phyloP scores from a whole-genome alignment of 495 filamentous ascomycete species.

The Penicillium pulvis region DNA sequence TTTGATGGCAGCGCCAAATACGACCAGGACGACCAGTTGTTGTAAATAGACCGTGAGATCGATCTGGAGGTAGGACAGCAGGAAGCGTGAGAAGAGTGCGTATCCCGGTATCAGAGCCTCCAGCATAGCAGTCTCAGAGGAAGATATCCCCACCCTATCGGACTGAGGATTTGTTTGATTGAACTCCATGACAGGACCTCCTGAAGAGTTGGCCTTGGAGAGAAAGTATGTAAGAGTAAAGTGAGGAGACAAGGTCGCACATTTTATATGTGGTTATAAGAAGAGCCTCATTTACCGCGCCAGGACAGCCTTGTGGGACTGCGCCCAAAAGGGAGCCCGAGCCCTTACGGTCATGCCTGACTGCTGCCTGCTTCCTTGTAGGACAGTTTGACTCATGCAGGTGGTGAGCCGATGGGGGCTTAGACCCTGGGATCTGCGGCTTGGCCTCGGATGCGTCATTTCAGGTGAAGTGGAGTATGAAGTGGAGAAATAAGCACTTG shows the following conservation, averaged over 20 bases:
- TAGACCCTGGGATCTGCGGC: constrained; percentile 4
- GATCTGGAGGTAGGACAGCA: constrained; percentile 63
- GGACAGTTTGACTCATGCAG: constrained; percentile 9
- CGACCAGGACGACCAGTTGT: constrained; percentile 52
- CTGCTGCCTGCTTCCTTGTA: constrained; percentile 3
- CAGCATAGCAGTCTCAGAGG: constrained; percentile 52
- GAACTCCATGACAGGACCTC: constrained; percentile 22
- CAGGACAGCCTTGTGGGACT: not conserved
- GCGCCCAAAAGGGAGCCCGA: constrained; percentile 1
- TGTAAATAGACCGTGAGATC: constrained; percentile 74
- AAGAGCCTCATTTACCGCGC: constrained; percentile 5
- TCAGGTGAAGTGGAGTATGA: not conserved
- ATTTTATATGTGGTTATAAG: constrained; percentile 3
- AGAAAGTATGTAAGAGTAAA: not conserved
- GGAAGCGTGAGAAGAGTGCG: constrained; percentile 59
- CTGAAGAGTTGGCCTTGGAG: not conserved
- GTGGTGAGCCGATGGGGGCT: not conserved
- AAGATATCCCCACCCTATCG: constrained; percentile 17
- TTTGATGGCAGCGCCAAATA: constrained; percentile 50
- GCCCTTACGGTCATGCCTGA: not conserved
- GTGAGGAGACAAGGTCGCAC: not conserved
- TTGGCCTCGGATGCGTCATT: not conserved
- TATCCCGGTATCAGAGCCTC: constrained; percentile 78
- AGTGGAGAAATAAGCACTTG: not conserved
- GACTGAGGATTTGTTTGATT: constrained; percentile 28